Evolutionary conservation across 768 basidiomycete genomes (phyloP).

Genomic region (Auricularia sp.): DNA sequence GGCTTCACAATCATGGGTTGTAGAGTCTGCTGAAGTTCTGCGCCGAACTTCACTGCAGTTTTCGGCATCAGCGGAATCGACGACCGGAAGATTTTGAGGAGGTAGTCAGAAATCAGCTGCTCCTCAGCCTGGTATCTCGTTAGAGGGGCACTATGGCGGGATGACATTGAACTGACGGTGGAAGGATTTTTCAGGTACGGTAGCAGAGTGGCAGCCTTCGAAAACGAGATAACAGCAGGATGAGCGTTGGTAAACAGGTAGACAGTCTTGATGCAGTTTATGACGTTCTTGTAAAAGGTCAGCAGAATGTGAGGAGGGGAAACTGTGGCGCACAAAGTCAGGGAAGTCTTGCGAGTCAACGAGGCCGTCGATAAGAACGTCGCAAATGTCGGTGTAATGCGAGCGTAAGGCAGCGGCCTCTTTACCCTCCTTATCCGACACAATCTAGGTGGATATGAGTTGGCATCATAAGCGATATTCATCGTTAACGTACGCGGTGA

Average conservation of each 20-base stretch:
- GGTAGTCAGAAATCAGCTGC: conserved; percentile 69
- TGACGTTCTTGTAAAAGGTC: conserved; percentile 45
- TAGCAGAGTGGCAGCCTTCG: conserved; percentile 74
- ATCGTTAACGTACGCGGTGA: conserved; percentile 36
- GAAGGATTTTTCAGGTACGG: conserved; percentile 82
- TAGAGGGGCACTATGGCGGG: background rate
- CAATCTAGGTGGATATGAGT: conserved; percentile 31
- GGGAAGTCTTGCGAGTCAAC: conserved; percentile 78
- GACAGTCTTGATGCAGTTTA: conserved; percentile 78
- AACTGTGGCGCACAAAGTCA: conserved; percentile 49
- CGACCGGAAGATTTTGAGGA: conserved; percentile 79
- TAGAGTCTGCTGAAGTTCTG: conserved; percentile 68
- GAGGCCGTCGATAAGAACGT: conserved; percentile 74
- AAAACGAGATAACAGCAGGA: conserved; percentile 72
- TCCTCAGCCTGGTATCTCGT: conserved; percentile 56
- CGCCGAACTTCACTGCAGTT: conserved; percentile 79
- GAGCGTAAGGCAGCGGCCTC: conserved; percentile 45
- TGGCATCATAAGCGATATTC: background rate
- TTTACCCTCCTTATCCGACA: conserved; percentile 54
- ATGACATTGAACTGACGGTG: conserved; percentile 34
- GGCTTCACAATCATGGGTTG: conserved; percentile 92
- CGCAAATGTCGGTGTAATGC: conserved; percentile 75
- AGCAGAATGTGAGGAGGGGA: background rate
- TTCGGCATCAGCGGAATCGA: conserved; percentile 84
- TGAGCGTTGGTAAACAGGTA: conserved; percentile 75